These are phyloP conservation scores for Periconia macrospinosa DNA, from an alignment of 2,329 filamentous ascomycete genomes.

Conservation along the genomic window DNA sequence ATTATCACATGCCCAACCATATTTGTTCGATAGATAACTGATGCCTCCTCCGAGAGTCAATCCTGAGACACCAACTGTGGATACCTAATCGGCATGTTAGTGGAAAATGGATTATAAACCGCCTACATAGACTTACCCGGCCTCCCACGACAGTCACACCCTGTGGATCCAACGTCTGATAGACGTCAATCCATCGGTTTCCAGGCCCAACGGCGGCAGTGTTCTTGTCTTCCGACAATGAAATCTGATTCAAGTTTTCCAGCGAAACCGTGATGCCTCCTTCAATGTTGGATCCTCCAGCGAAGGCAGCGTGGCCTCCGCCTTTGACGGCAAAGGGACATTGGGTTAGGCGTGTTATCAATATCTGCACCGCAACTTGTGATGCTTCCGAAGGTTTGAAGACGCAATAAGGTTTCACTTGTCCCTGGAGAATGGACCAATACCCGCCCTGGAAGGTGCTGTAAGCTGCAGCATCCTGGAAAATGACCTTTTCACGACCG, in stretches of 20 bases:
- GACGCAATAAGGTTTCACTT: constrained; percentile 27
- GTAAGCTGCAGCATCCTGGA: constrained; percentile 17
- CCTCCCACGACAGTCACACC: constrained; percentile 32
- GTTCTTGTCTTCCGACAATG: constrained; percentile 16
- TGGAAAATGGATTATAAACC: neutral
- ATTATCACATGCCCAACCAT: constrained; percentile 29
- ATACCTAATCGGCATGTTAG: constrained; percentile 3
- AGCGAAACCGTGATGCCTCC: constrained; percentile 35
- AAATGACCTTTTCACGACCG: constrained; percentile 16
- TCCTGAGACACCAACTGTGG: constrained; percentile 12
- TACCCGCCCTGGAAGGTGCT: constrained; percentile 19
- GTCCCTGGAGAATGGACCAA: constrained; percentile 29
- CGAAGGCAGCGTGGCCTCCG: constrained; percentile 16
- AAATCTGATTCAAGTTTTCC: constrained; percentile 25
- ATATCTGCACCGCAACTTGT: constrained; percentile 21
- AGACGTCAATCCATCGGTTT: constrained; percentile 36
- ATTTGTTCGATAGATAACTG: constrained; percentile 25
- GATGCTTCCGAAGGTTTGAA: constrained; percentile 24
- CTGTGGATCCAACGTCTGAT: constrained; percentile 23
- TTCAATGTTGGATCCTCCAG: constrained; percentile 34
- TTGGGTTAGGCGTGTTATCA: constrained; percentile 24
- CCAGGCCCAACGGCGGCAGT: constrained; percentile 32
- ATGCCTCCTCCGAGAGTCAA: constrained; percentile 17
- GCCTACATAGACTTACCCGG: constrained; percentile 12
- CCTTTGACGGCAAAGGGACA: constrained; percentile 17